Evolutionary conservation across 2,329 filamentous ascomycete genomes (phyloP), one percentile per base, ranked within the genome.

Genomic region (Ascocoryne sarcoides): DNA sequence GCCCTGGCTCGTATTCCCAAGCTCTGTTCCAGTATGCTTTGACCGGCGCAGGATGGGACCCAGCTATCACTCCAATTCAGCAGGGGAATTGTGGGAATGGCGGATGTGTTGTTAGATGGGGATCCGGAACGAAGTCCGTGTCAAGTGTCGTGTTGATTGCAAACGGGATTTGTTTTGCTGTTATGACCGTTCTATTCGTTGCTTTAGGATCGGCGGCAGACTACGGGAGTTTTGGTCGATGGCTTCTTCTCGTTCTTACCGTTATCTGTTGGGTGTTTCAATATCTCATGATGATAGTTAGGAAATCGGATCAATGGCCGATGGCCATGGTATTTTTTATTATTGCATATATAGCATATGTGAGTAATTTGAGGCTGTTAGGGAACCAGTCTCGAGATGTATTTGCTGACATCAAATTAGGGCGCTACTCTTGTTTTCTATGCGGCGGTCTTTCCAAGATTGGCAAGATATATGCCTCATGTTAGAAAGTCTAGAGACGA

Each of bases 161-260:
- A 15, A 65, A 65, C 40, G 63, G 64, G 7, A 56, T 66, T 32
- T 64, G 62, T 35, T 66, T 66, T 42, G 52, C 60, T 3, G 59
- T 64, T 36, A 65, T 65, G 63, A 63, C 62, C 0, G 48, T 65
- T 3, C 61, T 65, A n/a, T 65, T 65, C 29, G 55, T 66, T 5
- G 61, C 57, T 50, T 48, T 65, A 2, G 64, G 64, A 0, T 65
- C 62, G 36, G 62, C 62, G 5, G 64, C 64, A 14, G 63, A 66
- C 41, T 65, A 65, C 45, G 63, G 63, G 23, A 62, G 56, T 10
- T 66, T 65, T 42, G 60, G 62, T 3, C 56, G 61, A 39, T 65
- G 62, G 63, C 42, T 65, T 16, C 55, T 65, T n/a, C 48, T 65
- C 7, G 53, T 45, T 2, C 47, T 65, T n/a, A 65, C 63, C 0